Conservation (phyloP, 495 filamentous ascomycete genomes). For the Neurospora sublineolata region DNA sequence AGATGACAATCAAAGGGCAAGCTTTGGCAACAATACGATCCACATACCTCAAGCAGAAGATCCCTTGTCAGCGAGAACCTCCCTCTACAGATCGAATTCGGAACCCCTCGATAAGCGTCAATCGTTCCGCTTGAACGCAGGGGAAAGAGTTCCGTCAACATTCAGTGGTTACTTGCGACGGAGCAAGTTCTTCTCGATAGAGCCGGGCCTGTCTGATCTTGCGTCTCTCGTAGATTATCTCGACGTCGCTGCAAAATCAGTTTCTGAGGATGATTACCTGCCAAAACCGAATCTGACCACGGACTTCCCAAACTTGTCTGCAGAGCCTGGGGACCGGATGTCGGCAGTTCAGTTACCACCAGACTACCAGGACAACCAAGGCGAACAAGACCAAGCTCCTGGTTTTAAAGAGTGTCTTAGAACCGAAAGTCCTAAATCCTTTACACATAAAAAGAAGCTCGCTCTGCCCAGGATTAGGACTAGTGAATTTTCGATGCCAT, state of each 20-base stretch:
- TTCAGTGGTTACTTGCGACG: background rate
- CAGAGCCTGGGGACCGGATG: background rate
- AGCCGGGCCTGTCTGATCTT: conserved; percentile 15
- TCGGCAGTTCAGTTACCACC: background rate
- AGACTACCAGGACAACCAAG: background rate
- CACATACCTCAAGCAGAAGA: background rate
- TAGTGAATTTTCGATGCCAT: background rate
- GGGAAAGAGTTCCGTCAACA: conserved; percentile 1
- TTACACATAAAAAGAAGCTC: conserved; percentile 4
- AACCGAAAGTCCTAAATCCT: background rate
- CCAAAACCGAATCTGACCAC: background rate
- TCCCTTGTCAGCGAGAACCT: background rate
- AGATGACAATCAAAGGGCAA: background rate
- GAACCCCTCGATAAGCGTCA: background rate
- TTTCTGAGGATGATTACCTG: background rate
- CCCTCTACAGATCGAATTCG: background rate
- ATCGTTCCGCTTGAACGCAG: conserved; percentile 1
- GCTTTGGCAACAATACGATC: background rate
- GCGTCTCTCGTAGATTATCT: conserved; percentile 9
- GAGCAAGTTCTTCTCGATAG: conserved; percentile 14
- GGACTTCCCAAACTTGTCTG: background rate
- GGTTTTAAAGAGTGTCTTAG: background rate
- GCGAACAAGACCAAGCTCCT: background rate
- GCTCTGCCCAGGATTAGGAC: conserved; percentile 4
- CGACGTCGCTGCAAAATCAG: conserved; percentile 4